Evolutionary conservation across 1,284 basidiomycete genomes (phyloP).

Genomic region (Pyrrhoderma lamaoense): DNA sequence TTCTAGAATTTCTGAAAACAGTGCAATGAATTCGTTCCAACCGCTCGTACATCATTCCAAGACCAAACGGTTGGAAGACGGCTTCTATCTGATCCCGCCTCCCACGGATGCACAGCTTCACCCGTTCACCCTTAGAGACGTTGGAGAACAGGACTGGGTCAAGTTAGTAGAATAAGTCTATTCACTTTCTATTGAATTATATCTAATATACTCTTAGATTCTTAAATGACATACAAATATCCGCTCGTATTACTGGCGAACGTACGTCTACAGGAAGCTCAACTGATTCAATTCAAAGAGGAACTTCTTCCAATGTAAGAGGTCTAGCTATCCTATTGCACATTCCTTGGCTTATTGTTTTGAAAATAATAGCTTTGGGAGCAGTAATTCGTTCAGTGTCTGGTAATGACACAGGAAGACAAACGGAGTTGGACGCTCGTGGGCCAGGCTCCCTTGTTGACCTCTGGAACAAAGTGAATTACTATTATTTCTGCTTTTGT

Average conservation of each 20-base stretch:
- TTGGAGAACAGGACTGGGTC: constrained; percentile 12
- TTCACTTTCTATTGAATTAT: neutral
- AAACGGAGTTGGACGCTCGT: neutral
- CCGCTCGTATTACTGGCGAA: neutral
- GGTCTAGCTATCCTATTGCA: neutral
- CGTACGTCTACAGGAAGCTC: neutral
- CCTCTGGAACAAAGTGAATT: constrained; percentile 15
- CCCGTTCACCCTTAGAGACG: constrained; percentile 8
- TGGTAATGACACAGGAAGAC: constrained; percentile 1
- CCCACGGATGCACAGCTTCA: constrained; percentile 14
- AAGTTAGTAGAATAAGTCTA: constrained; percentile 3
- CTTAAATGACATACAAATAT: constrained; percentile 5
- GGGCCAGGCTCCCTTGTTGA: constrained; percentile 13
- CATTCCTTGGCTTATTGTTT: neutral
- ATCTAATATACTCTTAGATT: constrained; percentile 2
- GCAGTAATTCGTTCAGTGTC: neutral
- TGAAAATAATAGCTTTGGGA: neutral
- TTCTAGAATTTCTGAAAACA: too few relatives aligned
- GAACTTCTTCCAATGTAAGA: constrained; percentile 6
- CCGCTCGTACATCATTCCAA: constrained; percentile 13
- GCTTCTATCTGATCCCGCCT: constrained; percentile 13
- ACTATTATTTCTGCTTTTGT: neutral
- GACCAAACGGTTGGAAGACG: constrained; percentile 11
- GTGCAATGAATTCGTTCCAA: neutral
- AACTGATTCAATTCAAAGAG: neutral